These are phyloP conservation scores for Diaporthe caulivora DNA, from an alignment of 2,329 filamentous ascomycete species.

Conservation along the genomic window DNA sequence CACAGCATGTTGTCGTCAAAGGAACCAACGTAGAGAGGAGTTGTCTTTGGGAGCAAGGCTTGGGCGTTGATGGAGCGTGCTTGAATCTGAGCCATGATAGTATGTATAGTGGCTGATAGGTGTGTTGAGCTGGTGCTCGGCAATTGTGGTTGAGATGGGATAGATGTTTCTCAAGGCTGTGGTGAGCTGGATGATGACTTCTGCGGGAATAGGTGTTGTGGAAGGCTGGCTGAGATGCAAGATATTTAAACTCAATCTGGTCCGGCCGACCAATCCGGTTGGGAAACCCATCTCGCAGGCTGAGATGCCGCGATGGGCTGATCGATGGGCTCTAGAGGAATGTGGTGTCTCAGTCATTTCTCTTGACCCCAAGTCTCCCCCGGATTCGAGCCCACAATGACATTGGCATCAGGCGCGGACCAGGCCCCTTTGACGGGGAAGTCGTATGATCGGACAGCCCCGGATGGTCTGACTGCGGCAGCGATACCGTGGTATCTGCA, in stretches of 20 bases:
- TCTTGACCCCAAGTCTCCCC: slow-evolving; percentile 28
- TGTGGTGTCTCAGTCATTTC: slow-evolving; percentile 33
- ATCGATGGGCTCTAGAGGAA: slow-evolving; percentile 33
- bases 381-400: slow-evolving; percentile 38
- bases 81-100: slow-evolving; percentile 26
- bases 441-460: slow-evolving; percentile 39
- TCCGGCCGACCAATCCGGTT: slow-evolving; percentile 8
- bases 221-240: slow-evolving; percentile 7
- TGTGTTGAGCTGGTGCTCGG: slow-evolving; percentile 6
- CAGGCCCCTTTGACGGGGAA: slow-evolving; percentile 33
- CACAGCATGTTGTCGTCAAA: slow-evolving; percentile 39
- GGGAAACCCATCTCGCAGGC: slow-evolving; percentile 26
- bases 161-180: neutral
- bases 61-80: slow-evolving; percentile 11
- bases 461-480: slow-evolving; percentile 38
- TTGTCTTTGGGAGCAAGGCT: slow-evolving; percentile 29
- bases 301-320: slow-evolving; percentile 35
- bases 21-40: slow-evolving; percentile 37
- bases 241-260: slow-evolving; percentile 26
- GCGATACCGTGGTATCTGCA: neutral
- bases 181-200: slow-evolving; percentile 11
- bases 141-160: neutral
- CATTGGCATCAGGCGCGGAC: slow-evolving; percentile 36
- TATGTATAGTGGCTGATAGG: neutral
- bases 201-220: neutral